Evolutionary conservation across 1,284 basidiomycete genomes (phyloP).

Genomic region (Porogramme epimiltina): DNA sequence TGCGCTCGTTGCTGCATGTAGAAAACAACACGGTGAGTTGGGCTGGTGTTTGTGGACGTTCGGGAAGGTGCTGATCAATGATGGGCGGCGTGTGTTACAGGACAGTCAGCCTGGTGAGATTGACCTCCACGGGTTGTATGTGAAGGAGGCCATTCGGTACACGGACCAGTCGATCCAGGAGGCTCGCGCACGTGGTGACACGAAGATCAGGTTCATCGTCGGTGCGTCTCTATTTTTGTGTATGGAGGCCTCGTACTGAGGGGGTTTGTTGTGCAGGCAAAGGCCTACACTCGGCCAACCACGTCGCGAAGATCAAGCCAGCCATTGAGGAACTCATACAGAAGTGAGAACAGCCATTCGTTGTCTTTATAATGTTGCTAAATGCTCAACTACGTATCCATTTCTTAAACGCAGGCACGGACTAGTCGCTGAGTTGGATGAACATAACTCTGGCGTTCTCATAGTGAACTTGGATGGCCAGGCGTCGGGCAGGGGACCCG

Average conservation of each 20-base stretch:
- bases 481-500: constrained; percentile 44
- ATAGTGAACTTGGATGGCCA: constrained; percentile 70
- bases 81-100: constrained; percentile 35
- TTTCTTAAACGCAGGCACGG: constrained; percentile 52
- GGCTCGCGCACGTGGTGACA: constrained; percentile 66
- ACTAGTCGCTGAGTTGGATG: constrained; percentile 79
- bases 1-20: constrained; percentile 31
- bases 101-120: constrained; percentile 75
- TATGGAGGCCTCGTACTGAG: constrained; percentile 1
- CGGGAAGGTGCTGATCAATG: background rate
- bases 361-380: background rate
- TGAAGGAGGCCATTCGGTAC: constrained; percentile 85
- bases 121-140: constrained; percentile 91
- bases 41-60: background rate
- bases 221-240: constrained; percentile 47
- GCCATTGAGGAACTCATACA: constrained; percentile 89
- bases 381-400: background rate
- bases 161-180: constrained; percentile 72
- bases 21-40: constrained; percentile 80
- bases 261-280: constrained; percentile 35
- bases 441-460: constrained; percentile 83
- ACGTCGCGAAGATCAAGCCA: constrained; percentile 89
- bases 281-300: constrained; percentile 84
- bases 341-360: constrained; percentile 49
- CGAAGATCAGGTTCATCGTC: constrained; percentile 84